Percentiles rank a stretch among this genome's conserved stretches.
phyloP scores from a whole-genome alignment of 2,329 filamentous ascomycete genomes.

The Gaeumannomyces sp. region DNA sequence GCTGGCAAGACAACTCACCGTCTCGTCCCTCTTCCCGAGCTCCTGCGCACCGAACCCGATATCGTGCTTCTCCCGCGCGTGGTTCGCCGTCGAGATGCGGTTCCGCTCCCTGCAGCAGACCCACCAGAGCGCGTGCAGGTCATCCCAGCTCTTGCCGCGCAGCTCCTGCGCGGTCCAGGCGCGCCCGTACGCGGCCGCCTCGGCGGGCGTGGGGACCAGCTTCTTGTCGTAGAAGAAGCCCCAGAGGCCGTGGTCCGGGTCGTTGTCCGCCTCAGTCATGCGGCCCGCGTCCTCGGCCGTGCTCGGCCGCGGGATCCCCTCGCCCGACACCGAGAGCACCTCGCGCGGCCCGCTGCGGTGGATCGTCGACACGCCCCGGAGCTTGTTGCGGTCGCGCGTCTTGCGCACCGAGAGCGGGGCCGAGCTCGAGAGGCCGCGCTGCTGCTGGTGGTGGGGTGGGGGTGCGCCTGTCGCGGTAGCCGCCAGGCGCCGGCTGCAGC shows the following conservation, averaged over 20 bases:
- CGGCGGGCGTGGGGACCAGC: conserved; percentile 63
- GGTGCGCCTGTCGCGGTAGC: not conserved
- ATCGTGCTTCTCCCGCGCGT: conserved; percentile 61
- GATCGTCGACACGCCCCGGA: conserved; percentile 76
- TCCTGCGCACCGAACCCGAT: conserved; percentile 71
- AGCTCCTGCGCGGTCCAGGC: conserved; percentile 83
- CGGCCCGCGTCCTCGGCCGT: conserved; percentile 29
- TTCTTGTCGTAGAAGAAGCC: conserved; percentile 75
- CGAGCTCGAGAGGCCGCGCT: conserved; percentile 47
- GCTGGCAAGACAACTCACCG: conserved; percentile 48
- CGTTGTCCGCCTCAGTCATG: conserved; percentile 51
- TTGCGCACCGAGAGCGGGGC: conserved; percentile 39
- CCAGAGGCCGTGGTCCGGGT: conserved; percentile 81
- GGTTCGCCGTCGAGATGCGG: conserved; percentile 69
- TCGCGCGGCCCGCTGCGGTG: conserved; percentile 70
- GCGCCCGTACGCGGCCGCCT: conserved; percentile 68
- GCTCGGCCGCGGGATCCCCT: conserved; percentile 67
- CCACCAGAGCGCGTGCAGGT: conserved; percentile 92
- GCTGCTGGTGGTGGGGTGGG: conserved; percentile 9
- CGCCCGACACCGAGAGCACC: conserved; percentile 66
- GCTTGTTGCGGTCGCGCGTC: conserved; percentile 68
- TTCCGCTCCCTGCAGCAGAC: conserved; percentile 88
- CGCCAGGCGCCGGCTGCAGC: not conserved
- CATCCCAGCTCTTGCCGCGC: conserved; percentile 85
- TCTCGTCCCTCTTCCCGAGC: conserved; percentile 52